Conservation (phyloP, 768 basidiomycete genomes). For the Amanita pseudoporphyria region DNA sequence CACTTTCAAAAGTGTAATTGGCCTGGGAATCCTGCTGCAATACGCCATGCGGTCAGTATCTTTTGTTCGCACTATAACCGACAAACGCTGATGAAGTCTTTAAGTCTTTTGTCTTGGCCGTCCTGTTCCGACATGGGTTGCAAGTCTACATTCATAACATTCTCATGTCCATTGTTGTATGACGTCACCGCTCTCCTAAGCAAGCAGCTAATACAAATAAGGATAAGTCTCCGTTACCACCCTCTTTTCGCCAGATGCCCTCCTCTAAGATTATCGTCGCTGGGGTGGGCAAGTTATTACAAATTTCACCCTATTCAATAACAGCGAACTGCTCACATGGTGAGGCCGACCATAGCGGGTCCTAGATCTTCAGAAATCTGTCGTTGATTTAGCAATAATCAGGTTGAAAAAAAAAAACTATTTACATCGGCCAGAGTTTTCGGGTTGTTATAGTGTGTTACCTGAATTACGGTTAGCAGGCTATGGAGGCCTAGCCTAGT, state of each 20-base stretch:
- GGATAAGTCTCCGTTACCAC: conserved; percentile 29
- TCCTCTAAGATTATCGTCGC: conserved; percentile 59
- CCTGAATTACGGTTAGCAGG: conserved; percentile 28
- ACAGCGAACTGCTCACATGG: conserved; percentile 66
- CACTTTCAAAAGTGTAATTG: conserved; percentile 54
- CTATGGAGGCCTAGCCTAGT: conserved; percentile 1
- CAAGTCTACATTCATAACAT: neutral
- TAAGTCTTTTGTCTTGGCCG: conserved; percentile 12
- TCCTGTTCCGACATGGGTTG: conserved; percentile 7
- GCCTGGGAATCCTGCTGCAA: conserved; percentile 37
- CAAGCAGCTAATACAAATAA: neutral
- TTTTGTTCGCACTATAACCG: neutral
- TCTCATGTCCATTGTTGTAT: neutral
- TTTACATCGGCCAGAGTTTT: conserved; percentile 71
- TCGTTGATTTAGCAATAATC: conserved; percentile 5
- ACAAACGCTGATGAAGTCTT: conserved; percentile 9
- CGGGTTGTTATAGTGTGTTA: conserved; percentile 93
- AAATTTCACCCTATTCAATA: neutral
- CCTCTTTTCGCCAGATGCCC: conserved; percentile 64
- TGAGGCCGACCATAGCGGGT: conserved; percentile 88
- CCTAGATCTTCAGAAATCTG: conserved; percentile 79
- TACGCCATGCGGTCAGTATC: neutral
- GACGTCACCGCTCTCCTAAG: conserved; percentile 2
- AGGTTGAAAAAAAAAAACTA: conserved; percentile 1
- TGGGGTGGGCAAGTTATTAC: conserved; percentile 17